Percentiles rank a stretch among this genome's conserved stretches.
These are phyloP conservation scores for Tolypocladium album DNA, from an alignment of 2,329 filamentous ascomycete species.

Conservation along the genomic window DNA sequence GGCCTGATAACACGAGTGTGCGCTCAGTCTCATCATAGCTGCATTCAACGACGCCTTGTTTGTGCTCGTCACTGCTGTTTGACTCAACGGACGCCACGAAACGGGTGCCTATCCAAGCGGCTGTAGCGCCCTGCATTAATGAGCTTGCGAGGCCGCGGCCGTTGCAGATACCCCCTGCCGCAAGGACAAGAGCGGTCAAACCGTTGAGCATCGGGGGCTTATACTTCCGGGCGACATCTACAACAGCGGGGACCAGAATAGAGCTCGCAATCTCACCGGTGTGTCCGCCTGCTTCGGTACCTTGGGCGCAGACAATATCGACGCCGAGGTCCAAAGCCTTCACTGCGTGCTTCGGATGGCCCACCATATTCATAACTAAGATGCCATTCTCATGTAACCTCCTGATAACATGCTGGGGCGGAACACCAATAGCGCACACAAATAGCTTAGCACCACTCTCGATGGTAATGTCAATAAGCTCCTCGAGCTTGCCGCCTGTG, in stretches of 20 bases:
- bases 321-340: slow-evolving; percentile 82
- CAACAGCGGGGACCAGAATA: slow-evolving; percentile 79
- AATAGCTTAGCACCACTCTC: slow-evolving; percentile 77
- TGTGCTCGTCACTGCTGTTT: slow-evolving; percentile 70
- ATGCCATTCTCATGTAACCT: slow-evolving; percentile 70
- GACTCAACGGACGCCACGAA: slow-evolving; percentile 82
- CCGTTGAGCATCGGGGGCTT: slow-evolving; percentile 59
- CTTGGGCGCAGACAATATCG: slow-evolving; percentile 86
- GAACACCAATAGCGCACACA: slow-evolving; percentile 80
- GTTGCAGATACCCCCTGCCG: slow-evolving; percentile 79
- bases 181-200: slow-evolving; percentile 66
- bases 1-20: slow-evolving; percentile 72
- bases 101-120: slow-evolving; percentile 89
- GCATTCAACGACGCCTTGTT: slow-evolving; percentile 69
- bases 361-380: slow-evolving; percentile 95
- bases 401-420: slow-evolving; percentile 62
- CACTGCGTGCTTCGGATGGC: slow-evolving; percentile 79
- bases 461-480: slow-evolving; percentile 79
- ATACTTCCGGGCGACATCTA: slow-evolving; percentile 69
- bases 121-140: slow-evolving; percentile 78
- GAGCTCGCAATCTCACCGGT: slow-evolving; percentile 79
- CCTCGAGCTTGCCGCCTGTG: slow-evolving; percentile 80
- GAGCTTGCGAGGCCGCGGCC: slow-evolving; percentile 70
- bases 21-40: slow-evolving; percentile 69
- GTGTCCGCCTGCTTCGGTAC: slow-evolving; percentile 87